Evolutionary conservation across 2,329 filamentous ascomycete species (phyloP), one percentile per base, ranked within the genome.

Genomic region (Colletotrichum sp.): DNA sequence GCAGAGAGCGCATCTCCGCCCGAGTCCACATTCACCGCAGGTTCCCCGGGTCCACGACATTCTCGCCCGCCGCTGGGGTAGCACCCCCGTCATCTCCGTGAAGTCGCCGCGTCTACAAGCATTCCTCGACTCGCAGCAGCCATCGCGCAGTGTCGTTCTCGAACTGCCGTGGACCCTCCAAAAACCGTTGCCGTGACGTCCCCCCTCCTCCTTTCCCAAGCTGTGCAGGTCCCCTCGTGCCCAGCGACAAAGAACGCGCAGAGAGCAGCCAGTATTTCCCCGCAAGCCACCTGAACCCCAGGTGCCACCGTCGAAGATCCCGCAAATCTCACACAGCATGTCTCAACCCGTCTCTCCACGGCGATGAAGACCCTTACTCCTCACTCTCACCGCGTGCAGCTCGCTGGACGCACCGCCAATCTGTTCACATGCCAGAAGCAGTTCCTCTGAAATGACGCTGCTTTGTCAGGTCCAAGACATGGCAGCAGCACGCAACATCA

Each of bases 341-440:
- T 74, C 67, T 71, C 67, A 13, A 19, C 52, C 34, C 30, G n/a
- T 36, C 55, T 72, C 30, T 48, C 30, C 30, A 25, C 59, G 59
- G 30, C 27, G 59, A 63, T 22, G 30, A 63, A 8, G 30, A 30
- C 59, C 11, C 19, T 36, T 36, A 28, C 57, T 60, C 57, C n/a
- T n/a, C 44, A 52, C 44, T 52, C 44, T 52, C 57, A 32, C 57
- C 57, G n/a, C 57, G n/a, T 32, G 57, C 57, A 32, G 57, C 57
- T 32, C 57, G 44, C n/a, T n/a, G 22, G n/a, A 15, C 25, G 57
- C 28, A 67, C 59, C 57, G 57, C 39, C 57, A 63, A 57, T 63
- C 39, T 27, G 22, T 73, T 71, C 67, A 74, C 67, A 74, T 74
- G 71, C 59, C 44, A 69, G 30, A 25, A 55, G 60, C 39, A 25